These are phyloP conservation scores for Delitschia confertaspora DNA, from an alignment of 495 filamentous ascomycete genomes.

Conservation along the genomic window DNA sequence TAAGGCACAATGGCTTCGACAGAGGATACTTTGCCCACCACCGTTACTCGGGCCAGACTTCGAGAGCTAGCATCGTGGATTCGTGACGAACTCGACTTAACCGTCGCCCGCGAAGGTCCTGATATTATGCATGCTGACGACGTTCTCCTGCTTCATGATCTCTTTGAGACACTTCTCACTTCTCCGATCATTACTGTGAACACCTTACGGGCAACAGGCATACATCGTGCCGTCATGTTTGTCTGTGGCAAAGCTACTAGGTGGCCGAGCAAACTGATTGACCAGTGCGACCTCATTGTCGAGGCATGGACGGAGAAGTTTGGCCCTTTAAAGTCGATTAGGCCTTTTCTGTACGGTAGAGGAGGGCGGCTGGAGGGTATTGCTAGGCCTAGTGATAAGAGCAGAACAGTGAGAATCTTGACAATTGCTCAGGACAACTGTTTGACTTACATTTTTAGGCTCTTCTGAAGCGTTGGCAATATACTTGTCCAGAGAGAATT, in stretches of 20 bases:
- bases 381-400: slow-evolving; percentile 24
- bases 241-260: slow-evolving; percentile 33
- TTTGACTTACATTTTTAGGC: slow-evolving; percentile 10
- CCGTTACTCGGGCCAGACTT: too few relatives aligned
- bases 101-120: slow-evolving; percentile 33
- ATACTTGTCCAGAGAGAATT: slow-evolving; percentile 11
- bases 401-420: slow-evolving; percentile 21
- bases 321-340: slow-evolving; percentile 27
- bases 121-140: slow-evolving; percentile 32
- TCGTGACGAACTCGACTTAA: slow-evolving; percentile 35
- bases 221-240: slow-evolving; percentile 31
- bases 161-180: slow-evolving; percentile 25
- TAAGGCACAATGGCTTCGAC: too few relatives aligned
- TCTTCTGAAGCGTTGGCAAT: slow-evolving; percentile 19
- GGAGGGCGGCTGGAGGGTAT: slow-evolving; percentile 32
- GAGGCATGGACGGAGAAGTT: slow-evolving; percentile 26
- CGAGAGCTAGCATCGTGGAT: slow-evolving; percentile 29
- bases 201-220: slow-evolving; percentile 30
- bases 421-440: not conserved
- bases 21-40: too few relatives aligned
- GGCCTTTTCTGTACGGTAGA: slow-evolving; percentile 28
- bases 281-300: slow-evolving; percentile 31
- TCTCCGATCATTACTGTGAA: slow-evolving; percentile 19
- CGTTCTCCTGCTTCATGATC: slow-evolving; percentile 31
- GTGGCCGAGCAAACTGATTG: slow-evolving; percentile 33